Evolutionary conservation across 2,329 filamentous ascomycete genomes (phyloP), one percentile per base, ranked within the genome.

Genomic region (Epichloe coenophiala): DNA sequence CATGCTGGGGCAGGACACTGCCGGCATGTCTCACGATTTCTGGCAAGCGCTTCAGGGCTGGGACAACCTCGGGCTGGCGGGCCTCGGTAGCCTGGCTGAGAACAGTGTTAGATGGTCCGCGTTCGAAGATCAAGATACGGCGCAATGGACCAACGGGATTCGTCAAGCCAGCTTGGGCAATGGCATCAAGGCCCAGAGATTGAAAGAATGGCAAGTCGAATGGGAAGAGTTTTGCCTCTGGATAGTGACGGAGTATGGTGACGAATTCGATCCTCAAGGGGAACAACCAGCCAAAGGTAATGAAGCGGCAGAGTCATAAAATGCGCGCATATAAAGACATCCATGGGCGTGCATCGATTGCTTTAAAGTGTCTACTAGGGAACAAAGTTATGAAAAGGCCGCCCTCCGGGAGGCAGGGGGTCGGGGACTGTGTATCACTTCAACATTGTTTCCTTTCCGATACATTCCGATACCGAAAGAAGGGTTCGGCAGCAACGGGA

Each of bases 191-290:
- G 86, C 86, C 0, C 63, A 81, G 63, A 75, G 83, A 55, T 67
- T 97, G 65, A 80, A 81, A 63, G 76, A 90, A 65, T 96, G 90
- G 88, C 77, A 79, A 47, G 69, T 80, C 37, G 80, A 86, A 57
- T 97, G 90, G 81, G 91, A 97, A 71, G 76, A 80, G 61, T 97
- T 93, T 63, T 97, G 90, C 62, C 75, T 88, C 49, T 96, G 89
- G 89, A 75, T 97, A 43, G 84, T 95, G 9, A 74, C 81, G 38
- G 86, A 95, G 68, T 95, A 78, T 59, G 75, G 71, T 8, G 73
- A 75, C 0, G 81, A 90, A 66, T 91, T 78, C 50, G 72, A 64
- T 36, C 59, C 51, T 0, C 60, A 63, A 12, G 57, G 55, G 9
- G 51, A 48, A 12, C 49, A 40, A 5, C 44, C 11, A 9, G 33